phyloP scores from a whole-genome alignment of 805 yeast genomes.

The Candida montana region DNA sequence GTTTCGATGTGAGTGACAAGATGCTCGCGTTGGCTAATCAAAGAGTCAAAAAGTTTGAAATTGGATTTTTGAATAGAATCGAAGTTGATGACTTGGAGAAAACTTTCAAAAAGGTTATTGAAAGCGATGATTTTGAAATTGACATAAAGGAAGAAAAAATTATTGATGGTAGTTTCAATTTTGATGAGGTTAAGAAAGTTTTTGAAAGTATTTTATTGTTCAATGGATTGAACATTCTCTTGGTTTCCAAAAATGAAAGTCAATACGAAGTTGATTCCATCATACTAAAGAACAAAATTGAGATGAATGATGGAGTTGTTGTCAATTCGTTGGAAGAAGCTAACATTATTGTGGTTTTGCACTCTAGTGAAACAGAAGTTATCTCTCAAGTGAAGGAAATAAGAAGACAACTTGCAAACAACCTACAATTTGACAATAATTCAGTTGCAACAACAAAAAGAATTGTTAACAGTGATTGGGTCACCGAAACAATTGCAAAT shows the following conservation, averaged over 20 bases:
- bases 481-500: constrained; percentile 29
- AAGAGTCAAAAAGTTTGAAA: constrained; percentile 57
- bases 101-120: not conserved
- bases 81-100: constrained; percentile 6
- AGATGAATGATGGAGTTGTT: constrained; percentile 41
- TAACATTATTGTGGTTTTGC: constrained; percentile 36
- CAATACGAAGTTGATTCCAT: constrained; percentile 5
- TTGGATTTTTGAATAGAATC: constrained; percentile 42
- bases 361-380: constrained; percentile 5
- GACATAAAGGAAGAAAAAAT: constrained; percentile 8
- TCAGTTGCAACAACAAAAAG: constrained; percentile 3
- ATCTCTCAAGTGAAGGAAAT: constrained; percentile 3
- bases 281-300: constrained; percentile 24
- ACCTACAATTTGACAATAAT: not conserved
- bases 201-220: constrained; percentile 29
- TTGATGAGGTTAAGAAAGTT: constrained; percentile 2
- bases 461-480: constrained; percentile 27
- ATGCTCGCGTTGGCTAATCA: constrained; percentile 22
- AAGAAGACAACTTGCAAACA: constrained; percentile 11
- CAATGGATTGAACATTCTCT: constrained; percentile 28
- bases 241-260: constrained; percentile 20
- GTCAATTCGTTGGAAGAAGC: constrained; percentile 26
- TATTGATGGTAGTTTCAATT: constrained; percentile 10
- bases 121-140: not conserved
- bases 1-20: constrained; percentile 36